phyloP scores from a whole-genome alignment of 257 asterid genomes.

The Lycium barbarum region DNA sequence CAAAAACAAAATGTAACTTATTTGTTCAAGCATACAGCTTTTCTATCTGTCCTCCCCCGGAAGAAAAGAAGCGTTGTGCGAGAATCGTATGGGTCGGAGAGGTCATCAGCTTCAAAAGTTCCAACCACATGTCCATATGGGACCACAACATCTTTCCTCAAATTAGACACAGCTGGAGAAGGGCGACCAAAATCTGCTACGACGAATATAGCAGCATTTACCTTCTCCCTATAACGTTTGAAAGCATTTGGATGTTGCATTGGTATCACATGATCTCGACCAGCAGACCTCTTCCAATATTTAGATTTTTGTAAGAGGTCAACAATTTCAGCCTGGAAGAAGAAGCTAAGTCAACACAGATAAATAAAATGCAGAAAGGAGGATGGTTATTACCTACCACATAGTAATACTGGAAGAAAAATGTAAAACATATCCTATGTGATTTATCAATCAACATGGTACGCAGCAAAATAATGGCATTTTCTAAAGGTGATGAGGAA shows the following conservation, averaged over 20 bases:
- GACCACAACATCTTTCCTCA: slow-evolving; percentile 88
- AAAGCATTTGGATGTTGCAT: slow-evolving; percentile 97
- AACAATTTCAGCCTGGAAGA: slow-evolving; percentile 67
- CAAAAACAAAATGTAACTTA: background rate
- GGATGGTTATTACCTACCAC: background rate
- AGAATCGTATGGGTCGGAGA: slow-evolving; percentile 62
- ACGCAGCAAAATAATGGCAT: background rate
- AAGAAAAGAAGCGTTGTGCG: slow-evolving; percentile 84
- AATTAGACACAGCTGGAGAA: slow-evolving; percentile 56
- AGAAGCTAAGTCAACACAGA: slow-evolving; percentile 30
- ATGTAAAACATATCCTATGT: background rate
- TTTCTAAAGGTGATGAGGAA: background rate
- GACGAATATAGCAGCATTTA: slow-evolving; percentile 74
- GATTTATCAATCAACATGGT: background rate
- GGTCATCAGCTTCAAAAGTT: slow-evolving; percentile 57
- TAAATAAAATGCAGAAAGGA: slow-evolving; percentile 9
- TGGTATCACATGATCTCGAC: slow-evolving; percentile 88
- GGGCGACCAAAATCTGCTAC: slow-evolving; percentile 96
- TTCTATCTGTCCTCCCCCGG: slow-evolving; percentile 85
- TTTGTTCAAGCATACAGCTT: slow-evolving; percentile 63
- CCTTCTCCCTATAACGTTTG: slow-evolving; percentile 67
- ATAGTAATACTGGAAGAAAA: background rate
- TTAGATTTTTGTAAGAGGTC: slow-evolving; percentile 64
- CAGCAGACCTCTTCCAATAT: slow-evolving; percentile 78
- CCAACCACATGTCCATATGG: slow-evolving; percentile 88